Conservation (phyloP, 352 stramenopile species). For the Saprolegnia diclina region DNA sequence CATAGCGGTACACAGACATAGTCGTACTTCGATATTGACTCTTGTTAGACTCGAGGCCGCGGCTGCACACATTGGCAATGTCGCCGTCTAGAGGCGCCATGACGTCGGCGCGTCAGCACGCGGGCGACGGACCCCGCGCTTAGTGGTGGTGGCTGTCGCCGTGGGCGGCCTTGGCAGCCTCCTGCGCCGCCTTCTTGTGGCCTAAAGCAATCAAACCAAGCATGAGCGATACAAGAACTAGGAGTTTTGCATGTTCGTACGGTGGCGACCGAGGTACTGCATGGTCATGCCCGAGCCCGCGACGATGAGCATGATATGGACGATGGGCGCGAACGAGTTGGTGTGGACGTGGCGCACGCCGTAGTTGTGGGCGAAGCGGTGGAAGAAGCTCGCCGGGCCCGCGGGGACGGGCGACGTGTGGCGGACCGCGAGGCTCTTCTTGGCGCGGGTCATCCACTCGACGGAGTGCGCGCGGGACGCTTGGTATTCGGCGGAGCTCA, state of each 20-base stretch:
- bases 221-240: background rate
- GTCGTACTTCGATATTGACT: background rate
- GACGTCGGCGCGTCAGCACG: background rate
- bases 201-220: background rate
- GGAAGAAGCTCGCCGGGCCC: slow-evolving; percentile 14
- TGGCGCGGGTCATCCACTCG: slow-evolving; percentile 16
- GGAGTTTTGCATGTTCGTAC: background rate
- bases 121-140: background rate
- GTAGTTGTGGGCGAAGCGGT: slow-evolving; percentile 26
- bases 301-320: slow-evolving; percentile 21
- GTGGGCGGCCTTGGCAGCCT: slow-evolving; percentile 11
- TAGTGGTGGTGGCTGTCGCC: slow-evolving; percentile 23
- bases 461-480: slow-evolving; percentile 10
- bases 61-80: no score
- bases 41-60: background rate
- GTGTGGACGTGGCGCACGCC: slow-evolving; percentile 21
- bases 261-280: slow-evolving; percentile 17
- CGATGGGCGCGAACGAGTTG: slow-evolving; percentile 20
- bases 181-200: slow-evolving; percentile 16
- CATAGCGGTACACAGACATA: background rate
- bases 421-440: slow-evolving; percentile 16
- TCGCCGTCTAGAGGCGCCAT: background rate
- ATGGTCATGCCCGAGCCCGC: slow-evolving; percentile 14
- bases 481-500: slow-evolving; percentile 25
- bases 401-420: slow-evolving; percentile 5